phyloP scores from a whole-genome alignment of 2,329 filamentous ascomycete genomes.

The Furcasterigmium furcatum region DNA sequence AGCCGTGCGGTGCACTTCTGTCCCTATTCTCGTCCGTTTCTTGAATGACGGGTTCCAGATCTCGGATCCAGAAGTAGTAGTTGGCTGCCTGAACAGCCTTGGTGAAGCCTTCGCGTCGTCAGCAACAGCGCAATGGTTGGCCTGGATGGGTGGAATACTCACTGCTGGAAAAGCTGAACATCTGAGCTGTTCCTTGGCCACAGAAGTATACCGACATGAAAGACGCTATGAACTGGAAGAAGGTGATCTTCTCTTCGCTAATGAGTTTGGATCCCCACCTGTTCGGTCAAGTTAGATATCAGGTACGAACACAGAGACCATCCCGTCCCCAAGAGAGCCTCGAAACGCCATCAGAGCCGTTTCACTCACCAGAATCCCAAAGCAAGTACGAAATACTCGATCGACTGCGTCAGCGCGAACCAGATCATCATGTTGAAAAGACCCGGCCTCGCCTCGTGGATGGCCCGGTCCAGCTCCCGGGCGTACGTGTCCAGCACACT shows the following conservation, averaged over 20 bases:
- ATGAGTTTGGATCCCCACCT: conserved; percentile 1
- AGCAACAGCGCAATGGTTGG: not conserved
- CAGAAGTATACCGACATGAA: conserved; percentile 27
- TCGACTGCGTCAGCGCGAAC: conserved; percentile 21
- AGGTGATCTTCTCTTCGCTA: not conserved
- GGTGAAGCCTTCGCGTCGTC: conserved; percentile 20
- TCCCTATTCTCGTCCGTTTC: not conserved
- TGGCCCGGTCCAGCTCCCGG: conserved; percentile 20
- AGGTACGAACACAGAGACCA: no score
- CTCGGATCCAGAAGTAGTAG: conserved; percentile 29
- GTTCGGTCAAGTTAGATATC: not conserved
- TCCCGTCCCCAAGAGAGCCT: conserved; percentile 6
- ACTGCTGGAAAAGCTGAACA: conserved; percentile 9
- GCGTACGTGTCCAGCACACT: conserved; percentile 19
- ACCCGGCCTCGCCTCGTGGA: conserved; percentile 2
- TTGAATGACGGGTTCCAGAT: conserved; percentile 11
- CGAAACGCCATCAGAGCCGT: not conserved
- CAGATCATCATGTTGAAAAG: conserved; percentile 17
- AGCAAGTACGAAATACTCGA: conserved; percentile 26
- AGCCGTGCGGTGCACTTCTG: not conserved
- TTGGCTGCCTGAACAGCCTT: conserved; percentile 33
- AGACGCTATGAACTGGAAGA: conserved; percentile 17
- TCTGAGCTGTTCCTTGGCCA: conserved; percentile 1
- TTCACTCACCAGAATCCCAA: conserved; percentile 29
- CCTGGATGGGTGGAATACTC: not conserved